Evolutionary conservation across 306 rosid species (phyloP).

Genomic region (Trifolium dubium): DNA sequence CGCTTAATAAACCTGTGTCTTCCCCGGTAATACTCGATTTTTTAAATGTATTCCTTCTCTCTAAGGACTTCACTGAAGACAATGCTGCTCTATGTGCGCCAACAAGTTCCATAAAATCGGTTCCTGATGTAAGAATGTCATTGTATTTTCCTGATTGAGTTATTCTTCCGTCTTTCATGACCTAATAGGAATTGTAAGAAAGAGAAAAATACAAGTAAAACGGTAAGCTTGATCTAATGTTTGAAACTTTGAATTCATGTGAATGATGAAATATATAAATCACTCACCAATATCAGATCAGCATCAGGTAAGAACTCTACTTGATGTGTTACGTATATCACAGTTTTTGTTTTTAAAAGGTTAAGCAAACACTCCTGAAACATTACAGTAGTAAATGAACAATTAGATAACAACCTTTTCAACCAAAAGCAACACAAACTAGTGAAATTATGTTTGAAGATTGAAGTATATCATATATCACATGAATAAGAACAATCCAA

Average conservation of each 20-base stretch:
- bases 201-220: constrained; percentile 1
- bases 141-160: constrained; percentile 76
- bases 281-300: constrained; percentile 77
- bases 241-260: neutral
- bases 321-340: constrained; percentile 86
- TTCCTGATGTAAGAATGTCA: constrained; percentile 65
- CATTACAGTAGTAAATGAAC: constrained; percentile 19
- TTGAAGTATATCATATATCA: constrained; percentile 6
- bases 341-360: constrained; percentile 72
- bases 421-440: neutral
- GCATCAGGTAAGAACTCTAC: constrained; percentile 89
- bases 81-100: constrained; percentile 81
- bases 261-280: constrained; percentile 16
- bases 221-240: neutral
- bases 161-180: constrained; percentile 84
- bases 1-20: constrained; percentile 36
- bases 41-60: constrained; percentile 39
- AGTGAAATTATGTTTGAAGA: neutral
- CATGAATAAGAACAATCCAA: neutral
- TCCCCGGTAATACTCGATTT: constrained; percentile 25
- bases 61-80: constrained; percentile 57
- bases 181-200: constrained; percentile 49
- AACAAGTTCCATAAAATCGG: constrained; percentile 81
- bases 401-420: constrained; percentile 16
- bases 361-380: constrained; percentile 81